Evolutionary conservation across 2,329 filamentous ascomycete species (phyloP), one percentile per base, ranked within the genome.

Genomic region (Aspergillus transmontanensis): DNA sequence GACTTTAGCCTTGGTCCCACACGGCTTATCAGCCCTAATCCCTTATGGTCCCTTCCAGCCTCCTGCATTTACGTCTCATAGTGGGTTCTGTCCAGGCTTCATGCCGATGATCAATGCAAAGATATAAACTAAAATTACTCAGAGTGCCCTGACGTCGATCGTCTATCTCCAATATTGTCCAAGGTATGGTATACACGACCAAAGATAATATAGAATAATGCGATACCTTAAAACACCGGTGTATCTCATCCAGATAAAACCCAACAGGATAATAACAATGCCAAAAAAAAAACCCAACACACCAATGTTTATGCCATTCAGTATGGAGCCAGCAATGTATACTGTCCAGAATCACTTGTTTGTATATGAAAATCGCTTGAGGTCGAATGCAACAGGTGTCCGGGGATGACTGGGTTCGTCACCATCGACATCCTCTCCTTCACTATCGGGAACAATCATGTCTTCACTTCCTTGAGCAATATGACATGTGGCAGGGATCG

Each of bases 371-470:
- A 79, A 80, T 45, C 70, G 72, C 62, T 76, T 73, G 32, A 80
- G 67, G 64, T 80, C 71, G 57, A 80, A 70, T 41, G 67, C 57
- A 16, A 70, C 62, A 3, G 66, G 64, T 34, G 41, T 51, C 12
- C 57, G 61, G 50, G 32, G 59, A 16, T 51, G 60, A 6, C 51
- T 32, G 14, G 57, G 61, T 28, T 63, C 67, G 2, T 63, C 64
- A 7, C 61, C 63, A 21, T 72, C 72, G 11, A 73, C 73, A 16
- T 77, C 73, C n/a, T 77, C 76, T 4, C 81, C 81, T 48, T 85
- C 83, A 57, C 82, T 85, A 61, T 82, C 78, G 23, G 81, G 82
- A 45, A 85, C 71, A 23, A 86, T 80, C 43, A 81, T 69, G 66
- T 86, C 84, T 67, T 86, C 84, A 63, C 84, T 86, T 2, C 84